phyloP scores from a whole-genome alignment of 345 rosid genomes.

The Eucalyptus camaldulensis region DNA sequence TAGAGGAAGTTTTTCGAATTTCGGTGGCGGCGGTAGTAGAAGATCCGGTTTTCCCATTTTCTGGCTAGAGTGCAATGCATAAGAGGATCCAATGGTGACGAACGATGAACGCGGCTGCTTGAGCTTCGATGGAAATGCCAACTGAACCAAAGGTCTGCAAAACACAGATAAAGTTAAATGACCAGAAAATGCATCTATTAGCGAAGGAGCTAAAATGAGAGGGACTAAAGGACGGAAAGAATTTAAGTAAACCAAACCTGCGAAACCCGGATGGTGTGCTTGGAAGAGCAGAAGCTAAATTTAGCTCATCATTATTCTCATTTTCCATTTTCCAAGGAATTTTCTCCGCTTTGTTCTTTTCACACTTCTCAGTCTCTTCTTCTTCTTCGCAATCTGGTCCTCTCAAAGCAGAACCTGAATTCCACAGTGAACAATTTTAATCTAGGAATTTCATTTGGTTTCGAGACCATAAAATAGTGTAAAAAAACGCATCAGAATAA shows the following conservation, averaged over 20 bases:
- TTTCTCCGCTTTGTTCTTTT: slow-evolving; percentile 16
- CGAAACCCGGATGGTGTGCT: slow-evolving; percentile 49
- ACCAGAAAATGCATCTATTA: background rate
- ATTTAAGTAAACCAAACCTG: slow-evolving; percentile 33
- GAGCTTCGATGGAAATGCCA: slow-evolving; percentile 58
- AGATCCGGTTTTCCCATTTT: slow-evolving; percentile 30
- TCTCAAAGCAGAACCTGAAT: slow-evolving; percentile 40
- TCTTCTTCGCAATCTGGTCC: slow-evolving; percentile 48
- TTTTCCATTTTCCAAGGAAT: slow-evolving; percentile 23
- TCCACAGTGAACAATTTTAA: background rate
- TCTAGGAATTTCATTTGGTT: background rate
- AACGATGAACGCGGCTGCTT: slow-evolving; percentile 49
- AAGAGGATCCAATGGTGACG: slow-evolving; percentile 28
- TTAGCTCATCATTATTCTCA: slow-evolving; percentile 42
- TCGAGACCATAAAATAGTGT: background rate
- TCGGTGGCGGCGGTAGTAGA: slow-evolving; percentile 19
- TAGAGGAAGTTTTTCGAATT: slow-evolving; percentile 31
- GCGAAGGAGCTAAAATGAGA: background rate
- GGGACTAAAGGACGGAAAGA: background rate
- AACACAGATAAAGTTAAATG: background rate
- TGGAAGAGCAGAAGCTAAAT: slow-evolving; percentile 42
- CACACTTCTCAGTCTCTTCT: slow-evolving; percentile 47
- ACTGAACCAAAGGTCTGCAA: slow-evolving; percentile 51
- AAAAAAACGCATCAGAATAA: background rate
- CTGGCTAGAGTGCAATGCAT: slow-evolving; percentile 12